Base-by-base conservation (phyloP, 1,284 basidiomycete species). In the Austroboletus niveus region DNA sequence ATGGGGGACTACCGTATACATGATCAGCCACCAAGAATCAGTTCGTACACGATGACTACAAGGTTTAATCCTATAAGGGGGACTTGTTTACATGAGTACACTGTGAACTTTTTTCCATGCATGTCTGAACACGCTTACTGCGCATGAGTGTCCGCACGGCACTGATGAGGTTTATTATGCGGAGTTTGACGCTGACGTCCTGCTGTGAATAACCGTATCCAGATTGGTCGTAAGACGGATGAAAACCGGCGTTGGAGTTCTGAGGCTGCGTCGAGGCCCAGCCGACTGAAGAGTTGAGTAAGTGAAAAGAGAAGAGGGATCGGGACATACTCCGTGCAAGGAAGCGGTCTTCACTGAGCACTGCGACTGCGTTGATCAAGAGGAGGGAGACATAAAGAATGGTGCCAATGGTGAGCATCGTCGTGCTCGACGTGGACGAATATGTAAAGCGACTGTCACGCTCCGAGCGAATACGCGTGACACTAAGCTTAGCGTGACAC, bases 81-180 rank as follows among this genome's bases (percentile, higher is more conserved):
- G 77, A 96, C 93, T 95, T 41, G 54, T 51, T 47, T n/a, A 48
- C 39, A 57, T 56, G 58, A 54, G 45, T 34, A 46, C 34, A 51
- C 39, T 57, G 54, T 30, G 51, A 49, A 55, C 15, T 53, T 54
- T 54, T 39, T 53, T 50, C 12, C 6, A 43, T 48, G 53, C 52
- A 52, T 47, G 49, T 44, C 53, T n/a, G 46, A 66, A 62, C 63
- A 69, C 36, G 66, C 64, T 66, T 69, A 98, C 95, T 93, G 70
- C 96, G 84, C 88, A 98, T 89, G 57, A 98, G 77, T 49, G 94
- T 98, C 70, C 95, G 78, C 52, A 98, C 94, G 29, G 95, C 95
- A 59, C 88, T 82, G 58, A 98, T 98, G 60, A 98, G 80, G 71
- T 94, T 92, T 67, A 98, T 85, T 45, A 97, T 70, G 63, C 92